Evolutionary conservation across 23 red algal genomes (phyloP).

Genomic region (Porphyridium purpureum): DNA sequence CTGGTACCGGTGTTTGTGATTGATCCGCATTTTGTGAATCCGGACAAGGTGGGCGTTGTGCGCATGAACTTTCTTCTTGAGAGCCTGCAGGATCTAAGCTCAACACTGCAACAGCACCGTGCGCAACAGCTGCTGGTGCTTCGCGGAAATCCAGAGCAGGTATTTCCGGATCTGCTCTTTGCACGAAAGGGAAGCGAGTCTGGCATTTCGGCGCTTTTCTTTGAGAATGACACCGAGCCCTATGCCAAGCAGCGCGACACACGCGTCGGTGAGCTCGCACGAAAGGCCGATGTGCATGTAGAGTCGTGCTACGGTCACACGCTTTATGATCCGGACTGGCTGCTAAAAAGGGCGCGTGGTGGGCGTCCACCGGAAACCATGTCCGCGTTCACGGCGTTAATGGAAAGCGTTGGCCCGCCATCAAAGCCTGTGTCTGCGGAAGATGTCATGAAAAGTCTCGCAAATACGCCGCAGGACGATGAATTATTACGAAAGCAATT

Average conservation of each 20-base stretch:
- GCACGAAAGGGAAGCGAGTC: too few species aligned
- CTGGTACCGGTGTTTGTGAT: conserved; percentile 46
- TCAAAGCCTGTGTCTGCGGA: conserved; percentile 6
- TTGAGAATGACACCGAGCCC: conserved; percentile 41
- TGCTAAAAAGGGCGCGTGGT: conserved; percentile 17
- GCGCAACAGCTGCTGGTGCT: conserved; percentile 27
- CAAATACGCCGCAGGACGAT: neutral
- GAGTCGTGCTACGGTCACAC: conserved; percentile 18
- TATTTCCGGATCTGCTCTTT: conserved; percentile 7
- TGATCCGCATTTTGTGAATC: conserved; percentile 24
- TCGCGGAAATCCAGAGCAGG: conserved; percentile 19
- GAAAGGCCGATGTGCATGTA: conserved; percentile 20
- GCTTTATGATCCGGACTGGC: conserved; percentile 53
- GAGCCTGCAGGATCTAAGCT: conserved; percentile 45
- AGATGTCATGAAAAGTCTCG: too few species aligned
- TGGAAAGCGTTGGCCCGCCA: conserved; percentile 44
- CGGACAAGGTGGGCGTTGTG: conserved; percentile 19
- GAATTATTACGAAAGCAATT: neutral
- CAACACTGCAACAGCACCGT: conserved; percentile 13
- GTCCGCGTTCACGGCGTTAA: conserved; percentile 21
- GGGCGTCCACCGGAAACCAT: conserved; percentile 30
- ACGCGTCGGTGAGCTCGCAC: conserved; percentile 2
- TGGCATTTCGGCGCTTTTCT: conserved; percentile 16
- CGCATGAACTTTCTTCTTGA: conserved; percentile 66
- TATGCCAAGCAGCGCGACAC: conserved; percentile 23